These are phyloP conservation scores for Thelephora aurantiotincta DNA, from an alignment of 768 basidiomycete genomes.

Conservation along the genomic window DNA sequence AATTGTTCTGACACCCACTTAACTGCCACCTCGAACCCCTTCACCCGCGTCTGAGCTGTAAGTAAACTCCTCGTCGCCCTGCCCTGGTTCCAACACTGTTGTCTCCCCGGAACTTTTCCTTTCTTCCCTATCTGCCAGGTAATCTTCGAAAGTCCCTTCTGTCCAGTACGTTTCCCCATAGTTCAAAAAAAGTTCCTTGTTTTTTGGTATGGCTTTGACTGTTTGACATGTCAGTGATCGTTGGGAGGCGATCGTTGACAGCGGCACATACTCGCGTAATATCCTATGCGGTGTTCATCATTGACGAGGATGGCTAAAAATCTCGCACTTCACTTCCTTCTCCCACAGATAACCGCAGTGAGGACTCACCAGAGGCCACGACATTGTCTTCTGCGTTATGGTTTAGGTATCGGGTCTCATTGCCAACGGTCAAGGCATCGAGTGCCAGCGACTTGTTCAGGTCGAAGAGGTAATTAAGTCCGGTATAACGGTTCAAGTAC, in stretches of 20 bases:
- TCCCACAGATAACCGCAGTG: not conserved
- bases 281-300: conserved; percentile 22
- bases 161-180: not conserved
- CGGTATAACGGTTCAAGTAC: conserved; percentile 2
- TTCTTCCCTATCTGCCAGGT: not conserved
- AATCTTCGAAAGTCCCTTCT: not conserved
- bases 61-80: too few relatives aligned
- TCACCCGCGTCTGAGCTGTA: too few relatives aligned
- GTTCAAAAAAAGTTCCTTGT: not conserved
- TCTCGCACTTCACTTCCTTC: not conserved
- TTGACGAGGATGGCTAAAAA: conserved; percentile 16
- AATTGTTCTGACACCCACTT: too few relatives aligned
- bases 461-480: conserved; percentile 24
- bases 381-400: conserved; percentile 13
- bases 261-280: conserved; percentile 20
- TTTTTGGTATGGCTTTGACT: not conserved
- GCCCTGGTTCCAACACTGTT: too few relatives aligned
- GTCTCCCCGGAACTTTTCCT: too few relatives aligned
- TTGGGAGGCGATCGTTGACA: too few relatives aligned
- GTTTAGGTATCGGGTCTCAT: conserved; percentile 32
- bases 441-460: conserved; percentile 7
- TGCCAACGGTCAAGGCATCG: conserved; percentile 30
- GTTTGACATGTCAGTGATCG: not conserved
- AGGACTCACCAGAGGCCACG: conserved; percentile 15
- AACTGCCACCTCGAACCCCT: too few relatives aligned